Evolutionary conservation across 306 rosid genomes (phyloP), one percentile per base, ranked within the genome.

Genomic region (Cucurbita ficifolia): DNA sequence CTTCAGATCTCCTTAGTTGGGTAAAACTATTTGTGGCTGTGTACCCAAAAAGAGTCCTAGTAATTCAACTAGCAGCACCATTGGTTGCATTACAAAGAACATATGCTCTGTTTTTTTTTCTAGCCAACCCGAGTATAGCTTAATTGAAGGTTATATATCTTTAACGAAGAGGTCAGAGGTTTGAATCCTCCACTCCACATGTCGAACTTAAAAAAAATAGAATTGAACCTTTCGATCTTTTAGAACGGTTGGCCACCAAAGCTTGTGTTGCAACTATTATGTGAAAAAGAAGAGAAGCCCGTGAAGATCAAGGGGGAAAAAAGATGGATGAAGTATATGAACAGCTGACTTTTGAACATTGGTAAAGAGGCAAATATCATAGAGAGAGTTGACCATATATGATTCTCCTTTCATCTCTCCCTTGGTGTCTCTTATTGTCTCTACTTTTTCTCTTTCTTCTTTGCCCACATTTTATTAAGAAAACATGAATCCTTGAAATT

Each of bases 301-400:
- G 83, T 70, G 83, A 71, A 78, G 56, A 77, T 5, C 2, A n/a
- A 62, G 6, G 71, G 12, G 29, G 24, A 1, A 56, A 24, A 39
- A 10, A 8, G 11, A 63, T 63, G 49, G 13, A 63, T 65, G 52
- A 65, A 59, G 10, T 65, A 42, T 67, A 42, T 67, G 72, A 43
- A 68, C 7, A 21, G 73, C 21, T 13, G 40, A 46, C 19, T 68
- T 68, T 67, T 67, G 39, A 6, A 63, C 51, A 67, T 5, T 43
- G n/a, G 39, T 21, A 22, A 29, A 45, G 53, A 10, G 73, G 39
- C 73, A 67, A 45, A 67, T 67, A 19, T 19, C 73, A 65, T 0
- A 43, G n/a, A 42, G n/a, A 42, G 10, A 43, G 54, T 12, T 65
- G 70, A 63, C 70, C 70, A 63, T 51, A 63, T 63, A 62, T n/a